phyloP scores from a whole-genome alignment of 2,329 filamentous ascomycete species.

The Exophiala sp. region DNA sequence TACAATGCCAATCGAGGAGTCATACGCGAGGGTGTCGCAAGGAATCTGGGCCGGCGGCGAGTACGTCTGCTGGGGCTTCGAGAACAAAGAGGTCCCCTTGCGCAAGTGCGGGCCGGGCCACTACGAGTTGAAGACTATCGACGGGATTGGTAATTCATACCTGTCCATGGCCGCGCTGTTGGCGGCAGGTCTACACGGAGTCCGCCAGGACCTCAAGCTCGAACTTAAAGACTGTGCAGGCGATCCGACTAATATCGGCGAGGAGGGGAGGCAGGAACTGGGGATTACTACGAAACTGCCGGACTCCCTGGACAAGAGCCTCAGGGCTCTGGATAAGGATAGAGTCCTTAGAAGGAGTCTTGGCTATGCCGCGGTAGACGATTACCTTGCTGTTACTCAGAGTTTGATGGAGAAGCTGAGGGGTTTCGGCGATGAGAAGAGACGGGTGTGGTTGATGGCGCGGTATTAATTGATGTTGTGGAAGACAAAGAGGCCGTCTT shows the following conservation, averaged over 20 bases:
- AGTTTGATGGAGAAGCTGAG: conserved; percentile 34
- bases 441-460: conserved; percentile 38
- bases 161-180: conserved; percentile 62
- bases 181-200: conserved; percentile 56
- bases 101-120: conserved; percentile 63
- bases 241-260: conserved; percentile 35
- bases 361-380: conserved; percentile 29
- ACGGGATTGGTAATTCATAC: conserved; percentile 77
- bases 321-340: conserved; percentile 34
- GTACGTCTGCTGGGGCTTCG: conserved; percentile 76
- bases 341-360: conserved; percentile 31
- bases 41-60: conserved; percentile 75
- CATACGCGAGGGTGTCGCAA: conserved; percentile 66
- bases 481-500: too few relatives aligned
- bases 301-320: conserved; percentile 35
- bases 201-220: conserved; percentile 36
- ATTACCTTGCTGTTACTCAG: conserved; percentile 34
- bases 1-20: conserved; percentile 61
- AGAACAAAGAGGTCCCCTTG: conserved; percentile 74
- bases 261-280: conserved; percentile 31
- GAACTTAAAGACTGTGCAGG: conserved; percentile 33
- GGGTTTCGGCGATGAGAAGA: conserved; percentile 33
- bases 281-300: conserved; percentile 39
- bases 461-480: conserved; percentile 31
- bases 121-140: conserved; percentile 77